These are phyloP conservation scores for Parasitella parasitica DNA, from an alignment of 371 early-diverging fungal genomes.

Conservation along the genomic window DNA sequence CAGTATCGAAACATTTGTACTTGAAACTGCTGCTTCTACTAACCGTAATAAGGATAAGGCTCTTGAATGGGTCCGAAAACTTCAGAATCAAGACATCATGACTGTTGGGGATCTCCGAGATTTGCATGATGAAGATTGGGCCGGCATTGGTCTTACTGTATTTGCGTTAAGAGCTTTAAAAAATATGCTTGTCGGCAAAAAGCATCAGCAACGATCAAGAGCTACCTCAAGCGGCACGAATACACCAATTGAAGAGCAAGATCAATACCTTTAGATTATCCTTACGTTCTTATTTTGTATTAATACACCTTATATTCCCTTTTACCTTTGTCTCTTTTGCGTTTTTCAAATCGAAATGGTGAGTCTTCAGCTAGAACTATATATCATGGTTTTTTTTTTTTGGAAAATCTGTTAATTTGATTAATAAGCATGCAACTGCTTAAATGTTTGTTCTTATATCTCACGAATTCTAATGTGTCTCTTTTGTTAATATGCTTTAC, in stretches of 20 bases:
- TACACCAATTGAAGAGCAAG: slow-evolving; percentile 33
- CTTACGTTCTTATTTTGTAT: not conserved
- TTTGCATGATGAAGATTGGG: slow-evolving; percentile 81
- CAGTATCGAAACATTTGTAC: slow-evolving; percentile 71
- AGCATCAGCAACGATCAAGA: slow-evolving; percentile 27
- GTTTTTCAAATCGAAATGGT: no score
- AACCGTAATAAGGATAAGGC: slow-evolving; percentile 75
- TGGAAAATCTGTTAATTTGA: no score
- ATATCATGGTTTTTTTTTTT: no score
- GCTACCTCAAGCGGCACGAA: slow-evolving; percentile 27
- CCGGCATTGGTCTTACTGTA: slow-evolving; percentile 77
- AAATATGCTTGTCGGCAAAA: slow-evolving; percentile 69
- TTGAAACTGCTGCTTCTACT: slow-evolving; percentile 65
- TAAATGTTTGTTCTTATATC: no score
- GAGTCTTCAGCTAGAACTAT: no score
- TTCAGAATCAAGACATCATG: slow-evolving; percentile 79
- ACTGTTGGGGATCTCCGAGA: slow-evolving; percentile 80
- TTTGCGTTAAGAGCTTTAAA: slow-evolving; percentile 86
- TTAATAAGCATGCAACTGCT: no score
- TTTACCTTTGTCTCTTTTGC: not conserved
- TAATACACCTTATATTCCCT: not conserved
- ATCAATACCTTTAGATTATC: slow-evolving; percentile 15
- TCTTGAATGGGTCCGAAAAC: slow-evolving; percentile 69
- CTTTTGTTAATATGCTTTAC: no score
- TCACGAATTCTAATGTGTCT: no score